Base-by-base conservation (phyloP, 2,329 filamentous ascomycete species). In the Pestalotiopsis sp. region DNA sequence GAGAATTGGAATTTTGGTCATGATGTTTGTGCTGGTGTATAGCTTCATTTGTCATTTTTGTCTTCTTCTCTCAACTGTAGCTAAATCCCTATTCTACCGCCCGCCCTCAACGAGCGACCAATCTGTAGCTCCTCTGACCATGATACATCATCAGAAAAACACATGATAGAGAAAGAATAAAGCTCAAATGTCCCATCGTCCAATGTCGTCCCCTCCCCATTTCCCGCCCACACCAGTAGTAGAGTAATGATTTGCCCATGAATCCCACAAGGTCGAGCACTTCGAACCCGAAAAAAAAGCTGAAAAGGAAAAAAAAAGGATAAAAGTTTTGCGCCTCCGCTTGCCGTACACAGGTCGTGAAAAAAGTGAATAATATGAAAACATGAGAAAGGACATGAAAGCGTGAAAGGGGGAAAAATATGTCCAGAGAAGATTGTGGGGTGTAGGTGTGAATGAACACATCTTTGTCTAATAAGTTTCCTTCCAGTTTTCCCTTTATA, bases 201-300 rank as follows among this genome's bases (percentile, higher is more conserved):
- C 31, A 36, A 36, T 36, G 31, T 7, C 31, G 6, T 36, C 31
- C 31, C 31, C 7, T 36, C 31, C 31, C 31, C 31, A 2, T 36
- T 36, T 36, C 31, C 20, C 20, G 25, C 13, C 56, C 13, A 58
- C 56, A n/a, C 20, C 17, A 52, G 31, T 36, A 64, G 20, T 36
- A 62, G 13, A 62, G 27, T n/a, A n/a, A 36, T 23, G 17, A 39
- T 23, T 49, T 27, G n/a, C 61, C 23, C 31, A 69, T 57, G 45
- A 52, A n/a, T 64, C 56, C 64, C 59, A n/a, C 63, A 67, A 67
- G 68, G 57, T 67, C 68, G 65, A 69, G 68, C 68, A 56, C 65
- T 69, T 69, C 68, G 68, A 62, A 65, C 65, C 27, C 38, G 23
- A 23, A 52, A 58, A 27, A 9, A 23, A 9, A 36, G 31, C 31